Evolutionary conservation across 139 green algal genomes (phyloP).

Genomic region (Coelastrella sp.): DNA sequence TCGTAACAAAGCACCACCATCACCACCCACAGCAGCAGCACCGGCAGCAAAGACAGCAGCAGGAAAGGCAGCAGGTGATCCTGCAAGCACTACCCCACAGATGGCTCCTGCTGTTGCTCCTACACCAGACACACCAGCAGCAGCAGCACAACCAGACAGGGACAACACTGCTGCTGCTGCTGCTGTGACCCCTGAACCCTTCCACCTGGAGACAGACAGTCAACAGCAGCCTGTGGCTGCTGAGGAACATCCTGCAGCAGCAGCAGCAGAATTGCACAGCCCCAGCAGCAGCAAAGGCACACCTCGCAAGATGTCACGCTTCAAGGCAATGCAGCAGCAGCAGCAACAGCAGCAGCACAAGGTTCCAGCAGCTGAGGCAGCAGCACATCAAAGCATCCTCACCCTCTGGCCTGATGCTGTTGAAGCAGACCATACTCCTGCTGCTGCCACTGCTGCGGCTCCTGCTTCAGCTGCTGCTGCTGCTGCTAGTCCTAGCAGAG

Average conservation of each 20-base stretch:
- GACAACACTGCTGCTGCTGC: neutral
- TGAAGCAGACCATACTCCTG: neutral
- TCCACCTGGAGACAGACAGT: neutral
- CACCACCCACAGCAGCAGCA: neutral
- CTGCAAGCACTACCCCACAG: neutral
- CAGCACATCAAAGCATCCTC: neutral
- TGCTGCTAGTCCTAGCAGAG: neutral
- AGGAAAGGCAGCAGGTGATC: neutral
- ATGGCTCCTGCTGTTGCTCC: neutral
- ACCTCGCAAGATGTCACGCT: neutral
- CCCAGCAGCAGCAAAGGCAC: neutral
- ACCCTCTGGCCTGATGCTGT: neutral
- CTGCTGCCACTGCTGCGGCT: neutral
- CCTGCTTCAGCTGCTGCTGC: neutral
- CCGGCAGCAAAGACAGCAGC: neutral
- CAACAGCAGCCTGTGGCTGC: neutral
- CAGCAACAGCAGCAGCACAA: neutral
- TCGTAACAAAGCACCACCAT: no score
- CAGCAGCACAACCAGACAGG: neutral
- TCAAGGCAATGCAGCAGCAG: neutral
- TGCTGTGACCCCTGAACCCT: neutral
- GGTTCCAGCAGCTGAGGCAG: neutral
- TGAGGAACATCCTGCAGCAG: neutral
- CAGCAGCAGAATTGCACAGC: neutral
- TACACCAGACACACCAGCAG: constrained; percentile 1